Evolutionary conservation across 176 grass and related monocot species (phyloP).

Genomic region (Oryza meridionalis): DNA sequence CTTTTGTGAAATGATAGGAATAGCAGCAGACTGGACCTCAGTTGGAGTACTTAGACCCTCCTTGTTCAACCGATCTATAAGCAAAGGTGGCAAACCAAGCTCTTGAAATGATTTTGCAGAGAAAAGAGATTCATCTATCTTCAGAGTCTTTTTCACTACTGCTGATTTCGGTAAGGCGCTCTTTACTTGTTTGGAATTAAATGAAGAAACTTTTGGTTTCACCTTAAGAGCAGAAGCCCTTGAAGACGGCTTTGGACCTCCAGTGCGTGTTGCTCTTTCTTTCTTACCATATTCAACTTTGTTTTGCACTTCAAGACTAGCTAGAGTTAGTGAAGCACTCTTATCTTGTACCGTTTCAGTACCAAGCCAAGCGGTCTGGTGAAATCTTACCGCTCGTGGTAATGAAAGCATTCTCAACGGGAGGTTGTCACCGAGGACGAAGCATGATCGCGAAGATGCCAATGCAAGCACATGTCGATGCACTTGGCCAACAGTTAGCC

Average conservation of each 20-base stretch:
- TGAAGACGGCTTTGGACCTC: constrained; percentile 42
- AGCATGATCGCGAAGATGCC: constrained; percentile 67
- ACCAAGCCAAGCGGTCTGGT: constrained; percentile 45
- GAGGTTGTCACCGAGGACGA: constrained; percentile 54
- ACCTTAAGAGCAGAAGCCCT: constrained; percentile 35
- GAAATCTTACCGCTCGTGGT: constrained; percentile 44
- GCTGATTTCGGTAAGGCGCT: constrained; percentile 27
- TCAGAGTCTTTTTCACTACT: constrained; percentile 48
- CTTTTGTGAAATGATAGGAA: constrained; percentile 76
- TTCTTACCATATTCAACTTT: constrained; percentile 53
- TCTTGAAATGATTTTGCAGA: constrained; percentile 84
- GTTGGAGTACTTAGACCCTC: constrained; percentile 76
- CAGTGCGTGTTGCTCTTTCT: constrained; percentile 44
- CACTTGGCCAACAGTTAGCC: constrained; percentile 57
- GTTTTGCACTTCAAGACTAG: constrained; percentile 58
- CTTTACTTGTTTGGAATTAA: constrained; percentile 35
- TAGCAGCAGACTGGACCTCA: constrained; percentile 82
- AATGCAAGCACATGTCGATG: constrained; percentile 71
- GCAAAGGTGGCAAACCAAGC: constrained; percentile 75
- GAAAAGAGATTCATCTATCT: constrained; percentile 81
- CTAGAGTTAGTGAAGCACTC: constrained; percentile 51
- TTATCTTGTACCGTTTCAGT: constrained; percentile 36
- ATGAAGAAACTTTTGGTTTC: constrained; percentile 48
- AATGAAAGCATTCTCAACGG: constrained; percentile 53
- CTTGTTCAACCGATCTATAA: constrained; percentile 65